These are phyloP conservation scores for Ustilago sp. DNA, from an alignment of 1,284 basidiomycete genomes.

Conservation along the genomic window DNA sequence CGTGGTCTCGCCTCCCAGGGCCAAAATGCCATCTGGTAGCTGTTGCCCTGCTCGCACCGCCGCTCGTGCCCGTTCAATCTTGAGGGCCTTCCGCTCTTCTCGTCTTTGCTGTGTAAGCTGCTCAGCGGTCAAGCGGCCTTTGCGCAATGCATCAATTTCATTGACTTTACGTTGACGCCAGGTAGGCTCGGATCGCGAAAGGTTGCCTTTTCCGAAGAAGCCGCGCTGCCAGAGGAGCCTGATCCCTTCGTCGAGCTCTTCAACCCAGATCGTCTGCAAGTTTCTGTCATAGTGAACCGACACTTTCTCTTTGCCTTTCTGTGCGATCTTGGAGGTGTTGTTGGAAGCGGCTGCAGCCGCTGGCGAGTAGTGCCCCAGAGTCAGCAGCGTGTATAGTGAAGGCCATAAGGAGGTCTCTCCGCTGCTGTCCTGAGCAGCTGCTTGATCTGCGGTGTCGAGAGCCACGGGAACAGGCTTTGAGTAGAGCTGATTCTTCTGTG, in stretches of 20 bases:
- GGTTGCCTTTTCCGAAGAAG: slow-evolving; percentile 95
- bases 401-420: slow-evolving; percentile 24
- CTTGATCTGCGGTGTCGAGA: slow-evolving; percentile 13
- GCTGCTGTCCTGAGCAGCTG: neutral
- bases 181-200: slow-evolving; percentile 92
- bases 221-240: slow-evolving; percentile 85
- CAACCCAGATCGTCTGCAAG: slow-evolving; percentile 58
- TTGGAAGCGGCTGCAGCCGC: neutral
- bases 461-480: slow-evolving; percentile 51
- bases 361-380: slow-evolving; percentile 29
- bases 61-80: slow-evolving; percentile 66
- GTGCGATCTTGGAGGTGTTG: neutral
- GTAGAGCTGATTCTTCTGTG: slow-evolving; percentile 56
- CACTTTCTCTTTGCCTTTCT: slow-evolving; percentile 30
- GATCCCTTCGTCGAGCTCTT: slow-evolving; percentile 50
- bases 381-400: slow-evolving; percentile 21
- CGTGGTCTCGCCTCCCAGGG: slow-evolving; percentile 69
- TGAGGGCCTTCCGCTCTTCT: slow-evolving; percentile 64
- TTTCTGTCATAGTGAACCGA: slow-evolving; percentile 47
- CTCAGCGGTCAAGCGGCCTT: slow-evolving; percentile 63
- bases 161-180: slow-evolving; percentile 75
- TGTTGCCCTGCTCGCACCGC: slow-evolving; percentile 66
- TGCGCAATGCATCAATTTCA: slow-evolving; percentile 71
- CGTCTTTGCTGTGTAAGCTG: slow-evolving; percentile 65
- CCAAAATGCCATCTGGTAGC: slow-evolving; percentile 62